These are phyloP conservation scores for Aurifilum marmelostoma DNA, from an alignment of 2,329 filamentous ascomycete species.

Conservation along the genomic window DNA sequence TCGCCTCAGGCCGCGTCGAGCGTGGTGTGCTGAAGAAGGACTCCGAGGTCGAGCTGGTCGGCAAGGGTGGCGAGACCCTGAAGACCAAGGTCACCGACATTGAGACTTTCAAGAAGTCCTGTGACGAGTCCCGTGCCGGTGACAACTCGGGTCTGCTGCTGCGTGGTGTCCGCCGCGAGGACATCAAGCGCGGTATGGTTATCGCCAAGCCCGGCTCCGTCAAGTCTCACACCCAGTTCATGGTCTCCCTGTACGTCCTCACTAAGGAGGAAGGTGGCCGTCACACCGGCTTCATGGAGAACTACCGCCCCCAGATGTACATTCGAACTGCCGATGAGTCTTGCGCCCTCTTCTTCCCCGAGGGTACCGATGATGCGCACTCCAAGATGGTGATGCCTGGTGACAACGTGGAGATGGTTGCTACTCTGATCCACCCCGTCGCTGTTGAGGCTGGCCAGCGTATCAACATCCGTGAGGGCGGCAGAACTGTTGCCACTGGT, in stretches of 20 bases:
- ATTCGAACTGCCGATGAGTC: slow-evolving; percentile 87
- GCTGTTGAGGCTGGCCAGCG: slow-evolving; percentile 91
- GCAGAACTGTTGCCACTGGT: slow-evolving; percentile 84
- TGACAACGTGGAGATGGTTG: slow-evolving; percentile 98
- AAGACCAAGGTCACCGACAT: slow-evolving; percentile 99
- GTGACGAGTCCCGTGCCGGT: slow-evolving; percentile 92
- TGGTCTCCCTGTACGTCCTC: slow-evolving; percentile 94
- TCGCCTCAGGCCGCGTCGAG: slow-evolving; percentile 96
- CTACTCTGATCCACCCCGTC: slow-evolving; percentile 80
- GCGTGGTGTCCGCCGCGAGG: slow-evolving; percentile 94
- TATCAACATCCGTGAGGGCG: slow-evolving; percentile 98
- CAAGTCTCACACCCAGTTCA: slow-evolving; percentile 89
- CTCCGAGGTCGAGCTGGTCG: slow-evolving; percentile 90
- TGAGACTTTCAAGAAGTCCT: slow-evolving; percentile 99
- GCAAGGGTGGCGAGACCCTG: slow-evolving; percentile 79
- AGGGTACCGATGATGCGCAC: slow-evolving; percentile 72
- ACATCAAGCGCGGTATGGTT: slow-evolving; percentile 93
- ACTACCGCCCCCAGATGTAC: slow-evolving; percentile 97
- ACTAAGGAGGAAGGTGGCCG: slow-evolving; percentile 98
- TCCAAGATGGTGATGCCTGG: slow-evolving; percentile 93
- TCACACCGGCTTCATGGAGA: slow-evolving; percentile 91
- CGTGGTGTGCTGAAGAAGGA: slow-evolving; percentile 93
- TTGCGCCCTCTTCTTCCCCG: slow-evolving; percentile 82
- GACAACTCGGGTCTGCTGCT: slow-evolving; percentile 98
- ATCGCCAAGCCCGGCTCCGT: slow-evolving; percentile 79